Evolutionary conservation across 805 yeast species (phyloP).

Genomic region (Spathaspora boniae): DNA sequence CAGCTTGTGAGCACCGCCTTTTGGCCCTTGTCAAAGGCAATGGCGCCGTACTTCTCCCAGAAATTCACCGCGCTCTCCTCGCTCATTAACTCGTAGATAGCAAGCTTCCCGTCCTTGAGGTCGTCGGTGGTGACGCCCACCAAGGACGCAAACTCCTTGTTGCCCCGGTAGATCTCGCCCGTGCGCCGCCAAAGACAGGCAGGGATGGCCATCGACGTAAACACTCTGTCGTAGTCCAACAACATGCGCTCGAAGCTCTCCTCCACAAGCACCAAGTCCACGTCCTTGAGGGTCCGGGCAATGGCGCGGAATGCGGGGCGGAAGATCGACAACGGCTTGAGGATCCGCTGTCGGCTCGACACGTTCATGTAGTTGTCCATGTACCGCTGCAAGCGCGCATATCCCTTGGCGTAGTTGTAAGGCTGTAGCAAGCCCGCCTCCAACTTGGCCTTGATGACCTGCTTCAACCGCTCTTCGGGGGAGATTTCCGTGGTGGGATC

Average conservation of each 20-base stretch:
- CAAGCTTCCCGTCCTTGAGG: constrained; percentile 84
- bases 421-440: constrained; percentile 93
- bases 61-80: constrained; percentile 95
- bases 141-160: constrained; percentile 90
- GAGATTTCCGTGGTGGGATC: constrained; percentile 94
- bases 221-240: constrained; percentile 88
- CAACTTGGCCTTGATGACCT: constrained; percentile 88
- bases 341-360: constrained; percentile 76
- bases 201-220: constrained; percentile 96
- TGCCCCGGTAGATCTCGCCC: constrained; percentile 92
- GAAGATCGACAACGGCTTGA: constrained; percentile 80
- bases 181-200: constrained; percentile 97
- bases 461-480: constrained; percentile 89
- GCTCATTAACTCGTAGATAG: constrained; percentile 90
- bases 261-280: constrained; percentile 87
- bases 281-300: constrained; percentile 84
- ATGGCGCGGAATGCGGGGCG: constrained; percentile 93
- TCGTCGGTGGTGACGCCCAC: constrained; percentile 91
- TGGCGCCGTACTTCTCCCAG: constrained; percentile 96
- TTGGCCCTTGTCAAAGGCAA: constrained; percentile 93
- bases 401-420: constrained; percentile 90
- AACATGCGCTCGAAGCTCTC: constrained; percentile 93
- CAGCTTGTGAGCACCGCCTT: constrained; percentile 94
- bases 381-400: constrained; percentile 81
- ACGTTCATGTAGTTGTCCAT: constrained; percentile 92